phyloP scores from a whole-genome alignment of 805 yeast genomes.

The Cephaloascus fragrans region DNA sequence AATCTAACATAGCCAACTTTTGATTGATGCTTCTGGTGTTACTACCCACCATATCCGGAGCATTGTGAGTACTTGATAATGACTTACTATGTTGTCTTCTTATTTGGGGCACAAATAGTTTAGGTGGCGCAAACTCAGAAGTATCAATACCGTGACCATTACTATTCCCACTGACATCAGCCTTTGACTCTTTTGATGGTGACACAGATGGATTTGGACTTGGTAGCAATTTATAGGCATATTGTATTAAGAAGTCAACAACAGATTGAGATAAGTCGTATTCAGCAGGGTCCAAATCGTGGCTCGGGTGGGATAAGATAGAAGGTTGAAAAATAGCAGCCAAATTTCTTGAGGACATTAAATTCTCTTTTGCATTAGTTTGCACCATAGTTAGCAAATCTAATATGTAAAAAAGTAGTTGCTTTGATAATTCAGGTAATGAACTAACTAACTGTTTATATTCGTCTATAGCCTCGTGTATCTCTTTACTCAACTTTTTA shows the following conservation, averaged over 20 bases:
- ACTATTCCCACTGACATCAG: constrained; percentile 1
- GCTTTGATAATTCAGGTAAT: constrained; percentile 72
- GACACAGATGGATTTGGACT: constrained; percentile 9
- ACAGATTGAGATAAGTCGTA: constrained; percentile 80
- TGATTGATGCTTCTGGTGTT: constrained; percentile 20
- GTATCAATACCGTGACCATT: background rate
- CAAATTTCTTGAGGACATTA: constrained; percentile 87
- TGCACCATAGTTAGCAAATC: constrained; percentile 84
- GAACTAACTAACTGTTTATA: constrained; percentile 60
- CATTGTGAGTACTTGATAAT: constrained; percentile 17
- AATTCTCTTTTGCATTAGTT: constrained; percentile 62
- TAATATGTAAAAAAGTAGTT: constrained; percentile 73
- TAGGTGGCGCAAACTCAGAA: background rate
- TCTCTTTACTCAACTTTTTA: constrained; percentile 52
- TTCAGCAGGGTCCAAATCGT: constrained; percentile 88
- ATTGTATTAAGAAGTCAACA: constrained; percentile 81
- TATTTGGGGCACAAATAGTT: constrained; percentile 5
- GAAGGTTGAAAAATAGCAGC: constrained; percentile 98
- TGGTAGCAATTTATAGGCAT: constrained; percentile 73
- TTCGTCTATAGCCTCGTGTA: constrained; percentile 57
- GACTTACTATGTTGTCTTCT: constrained; percentile 25
- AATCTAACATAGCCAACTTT: constrained; percentile 34
- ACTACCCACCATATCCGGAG: constrained; percentile 28
- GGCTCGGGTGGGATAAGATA: constrained; percentile 84
- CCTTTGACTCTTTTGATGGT: constrained; percentile 1